Conservation (phyloP, 805 yeast species). For the Saturnispora mendoncae region DNA sequence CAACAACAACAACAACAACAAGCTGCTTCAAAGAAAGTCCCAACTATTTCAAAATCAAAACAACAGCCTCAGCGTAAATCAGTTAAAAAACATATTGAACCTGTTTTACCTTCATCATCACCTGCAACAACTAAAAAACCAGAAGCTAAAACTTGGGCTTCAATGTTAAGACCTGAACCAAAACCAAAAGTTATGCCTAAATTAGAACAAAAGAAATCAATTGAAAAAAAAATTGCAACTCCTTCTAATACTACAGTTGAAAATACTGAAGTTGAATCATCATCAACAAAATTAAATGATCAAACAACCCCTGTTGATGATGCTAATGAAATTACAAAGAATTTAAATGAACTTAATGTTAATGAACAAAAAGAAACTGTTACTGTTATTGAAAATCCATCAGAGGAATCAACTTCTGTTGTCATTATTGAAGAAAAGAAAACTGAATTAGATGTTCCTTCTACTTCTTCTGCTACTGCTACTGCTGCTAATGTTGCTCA, state of each 20-base stretch:
- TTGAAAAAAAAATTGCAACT: not conserved
- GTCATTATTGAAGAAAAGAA: slow-evolving; percentile 3
- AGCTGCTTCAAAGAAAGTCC: slow-evolving; percentile 8
- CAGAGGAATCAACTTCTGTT: no score
- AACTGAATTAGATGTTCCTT: slow-evolving; percentile 3
- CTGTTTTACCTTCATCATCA: slow-evolving; percentile 1
- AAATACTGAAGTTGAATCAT: no score
- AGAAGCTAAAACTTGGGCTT: slow-evolving; percentile 17
- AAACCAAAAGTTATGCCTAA: slow-evolving; percentile 13
- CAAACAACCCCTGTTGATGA: slow-evolving; percentile 6
- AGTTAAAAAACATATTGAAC: not conserved
- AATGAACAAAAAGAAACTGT: slow-evolving; percentile 1
- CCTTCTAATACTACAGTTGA: no score
- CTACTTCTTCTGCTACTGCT: not conserved
- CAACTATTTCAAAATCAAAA: not conserved
- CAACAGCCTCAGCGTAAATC: slow-evolving; percentile 5
- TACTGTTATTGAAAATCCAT: no score
- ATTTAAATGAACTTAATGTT: slow-evolving; percentile 9
- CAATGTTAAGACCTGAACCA: slow-evolving; percentile 22
- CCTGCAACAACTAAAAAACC: slow-evolving; percentile 1
- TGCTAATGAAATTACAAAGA: slow-evolving; percentile 10
- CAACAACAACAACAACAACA: slow-evolving; percentile 13
- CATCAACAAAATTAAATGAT: no score
- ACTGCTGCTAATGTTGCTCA: slow-evolving; percentile 31
- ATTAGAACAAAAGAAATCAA: not conserved